These are phyloP conservation scores for Penicillium fuscoglaucum DNA, from an alignment of 2,329 filamentous ascomycete genomes.

Conservation along the genomic window DNA sequence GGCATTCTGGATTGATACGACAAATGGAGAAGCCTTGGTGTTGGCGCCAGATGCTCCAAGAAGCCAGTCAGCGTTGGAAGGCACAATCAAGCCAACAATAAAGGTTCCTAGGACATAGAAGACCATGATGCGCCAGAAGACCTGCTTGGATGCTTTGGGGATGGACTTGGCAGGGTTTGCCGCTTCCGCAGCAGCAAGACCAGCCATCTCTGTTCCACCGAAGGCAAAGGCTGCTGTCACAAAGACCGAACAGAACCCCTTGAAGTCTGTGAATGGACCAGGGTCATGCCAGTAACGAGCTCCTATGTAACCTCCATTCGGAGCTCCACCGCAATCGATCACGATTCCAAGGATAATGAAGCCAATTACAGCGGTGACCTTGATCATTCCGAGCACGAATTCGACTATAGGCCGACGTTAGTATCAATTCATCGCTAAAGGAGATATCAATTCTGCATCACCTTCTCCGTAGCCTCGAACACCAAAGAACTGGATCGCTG, in stretches of 20 bases:
- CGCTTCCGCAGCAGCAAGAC: slow-evolving; percentile 55
- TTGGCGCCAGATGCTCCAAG: slow-evolving; percentile 43
- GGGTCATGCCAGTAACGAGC: slow-evolving; percentile 31
- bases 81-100: slow-evolving; percentile 49
- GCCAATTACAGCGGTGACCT: slow-evolving; percentile 59
- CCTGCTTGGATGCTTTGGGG: slow-evolving; percentile 51
- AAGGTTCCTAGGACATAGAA: slow-evolving; percentile 52
- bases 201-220: slow-evolving; percentile 56
- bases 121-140: slow-evolving; percentile 54
- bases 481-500: slow-evolving; percentile 57
- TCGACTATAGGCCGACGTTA: slow-evolving; percentile 46
- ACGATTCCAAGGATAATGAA: slow-evolving; percentile 79
- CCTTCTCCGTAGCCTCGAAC: slow-evolving; percentile 50
- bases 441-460: not conserved
- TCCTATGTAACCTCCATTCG: slow-evolving; percentile 46
- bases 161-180: slow-evolving; percentile 53
- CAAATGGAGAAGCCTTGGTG: slow-evolving; percentile 61
- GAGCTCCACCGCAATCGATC: slow-evolving; percentile 46
- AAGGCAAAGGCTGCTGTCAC: slow-evolving; percentile 60
- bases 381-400: slow-evolving; percentile 59
- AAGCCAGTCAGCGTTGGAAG: slow-evolving; percentile 42
- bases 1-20: slow-evolving; percentile 63
- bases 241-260: slow-evolving; percentile 58
- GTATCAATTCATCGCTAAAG: not conserved
- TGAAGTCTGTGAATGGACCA: slow-evolving; percentile 51